Conservation (phyloP, 768 basidiomycete species). For the Calocera viscosa region DNA sequence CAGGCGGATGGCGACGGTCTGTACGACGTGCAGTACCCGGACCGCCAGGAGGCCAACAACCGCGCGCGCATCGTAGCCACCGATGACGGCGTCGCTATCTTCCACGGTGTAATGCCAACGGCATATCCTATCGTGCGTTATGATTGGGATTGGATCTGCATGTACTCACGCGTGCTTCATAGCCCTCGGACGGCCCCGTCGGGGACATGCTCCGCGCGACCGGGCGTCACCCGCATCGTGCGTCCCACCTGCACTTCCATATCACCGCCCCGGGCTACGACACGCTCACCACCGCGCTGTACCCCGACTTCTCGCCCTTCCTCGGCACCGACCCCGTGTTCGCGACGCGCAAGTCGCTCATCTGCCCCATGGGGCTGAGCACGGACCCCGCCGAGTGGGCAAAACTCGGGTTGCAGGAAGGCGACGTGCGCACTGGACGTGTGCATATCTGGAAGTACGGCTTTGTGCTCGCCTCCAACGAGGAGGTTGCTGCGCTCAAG, state of each 20-base stretch:
- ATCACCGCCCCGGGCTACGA: slow-evolving; percentile 29
- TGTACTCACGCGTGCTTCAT: neutral
- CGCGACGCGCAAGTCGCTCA: slow-evolving; percentile 28
- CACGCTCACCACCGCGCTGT: slow-evolving; percentile 27
- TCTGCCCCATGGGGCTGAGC: slow-evolving; percentile 24
- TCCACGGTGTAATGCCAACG: slow-evolving; percentile 27
- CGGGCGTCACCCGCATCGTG: slow-evolving; percentile 27
- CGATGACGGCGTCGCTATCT: slow-evolving; percentile 24
- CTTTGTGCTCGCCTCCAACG: slow-evolving; percentile 25
- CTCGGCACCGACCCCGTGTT: slow-evolving; percentile 30
- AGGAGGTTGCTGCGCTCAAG: slow-evolving; percentile 25
- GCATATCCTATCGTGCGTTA: slow-evolving; percentile 27
- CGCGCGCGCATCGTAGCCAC: slow-evolving; percentile 26
- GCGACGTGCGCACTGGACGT: slow-evolving; percentile 23
- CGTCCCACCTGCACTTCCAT: slow-evolving; percentile 28
- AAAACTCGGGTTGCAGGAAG: slow-evolving; percentile 25
- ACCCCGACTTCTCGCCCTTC: slow-evolving; percentile 29
- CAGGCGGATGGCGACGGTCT: slow-evolving; percentile 33
- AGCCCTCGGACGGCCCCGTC: slow-evolving; percentile 26
- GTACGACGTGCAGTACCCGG: slow-evolving; percentile 29
- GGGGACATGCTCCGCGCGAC: slow-evolving; percentile 25
- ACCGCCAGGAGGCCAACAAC: slow-evolving; percentile 24
- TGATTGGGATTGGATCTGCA: neutral
- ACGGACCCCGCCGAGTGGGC: slow-evolving; percentile 23
- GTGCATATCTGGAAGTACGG: slow-evolving; percentile 28